Conservation (phyloP, 192 early-diverging fungal species). For the Entophlyctis helioformis region DNA sequence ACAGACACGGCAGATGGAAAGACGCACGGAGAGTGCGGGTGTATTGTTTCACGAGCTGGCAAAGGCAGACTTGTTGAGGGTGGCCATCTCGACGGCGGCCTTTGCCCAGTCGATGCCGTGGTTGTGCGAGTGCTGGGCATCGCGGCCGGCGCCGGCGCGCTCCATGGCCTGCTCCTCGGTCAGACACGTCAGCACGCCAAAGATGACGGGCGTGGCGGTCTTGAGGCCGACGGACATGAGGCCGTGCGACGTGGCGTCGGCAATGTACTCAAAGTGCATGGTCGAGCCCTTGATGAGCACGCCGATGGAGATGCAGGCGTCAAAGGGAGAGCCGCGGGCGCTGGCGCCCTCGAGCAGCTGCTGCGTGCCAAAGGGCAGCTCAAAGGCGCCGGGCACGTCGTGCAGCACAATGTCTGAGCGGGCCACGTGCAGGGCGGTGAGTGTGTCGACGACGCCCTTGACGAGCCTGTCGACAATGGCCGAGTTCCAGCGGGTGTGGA, state of each 20-base stretch:
- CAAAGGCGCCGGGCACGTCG: constrained; percentile 85
- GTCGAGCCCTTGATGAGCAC: constrained; percentile 98
- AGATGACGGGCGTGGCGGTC: constrained; percentile 74
- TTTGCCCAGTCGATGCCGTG: constrained; percentile 93
- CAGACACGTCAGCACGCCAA: constrained; percentile 93
- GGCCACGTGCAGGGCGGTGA: constrained; percentile 55
- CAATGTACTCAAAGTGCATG: constrained; percentile 99
- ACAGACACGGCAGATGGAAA: too few species aligned
- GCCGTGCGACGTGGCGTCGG: constrained; percentile 84
- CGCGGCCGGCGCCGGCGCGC: constrained; percentile 57
- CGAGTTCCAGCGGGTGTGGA: constrained; percentile 93
- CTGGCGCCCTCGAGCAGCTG: constrained; percentile 49
- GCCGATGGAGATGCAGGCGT: constrained; percentile 89
- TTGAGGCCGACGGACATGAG: constrained; percentile 96
- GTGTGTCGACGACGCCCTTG: constrained; percentile 49
- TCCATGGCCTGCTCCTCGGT: constrained; percentile 85
- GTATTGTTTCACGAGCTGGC: too few species aligned
- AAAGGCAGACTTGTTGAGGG: background rate
- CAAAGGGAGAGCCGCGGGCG: constrained; percentile 46
- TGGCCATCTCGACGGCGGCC: constrained; percentile 92
- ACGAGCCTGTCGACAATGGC: constrained; percentile 78
- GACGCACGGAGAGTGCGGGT: too few species aligned
- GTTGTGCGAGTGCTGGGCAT: constrained; percentile 68
- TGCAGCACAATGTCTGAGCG: constrained; percentile 62
- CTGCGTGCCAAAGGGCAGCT: constrained; percentile 84